phyloP scores from a whole-genome alignment of 192 early-diverging fungal genomes.

The Dimargaris verticillata region DNA sequence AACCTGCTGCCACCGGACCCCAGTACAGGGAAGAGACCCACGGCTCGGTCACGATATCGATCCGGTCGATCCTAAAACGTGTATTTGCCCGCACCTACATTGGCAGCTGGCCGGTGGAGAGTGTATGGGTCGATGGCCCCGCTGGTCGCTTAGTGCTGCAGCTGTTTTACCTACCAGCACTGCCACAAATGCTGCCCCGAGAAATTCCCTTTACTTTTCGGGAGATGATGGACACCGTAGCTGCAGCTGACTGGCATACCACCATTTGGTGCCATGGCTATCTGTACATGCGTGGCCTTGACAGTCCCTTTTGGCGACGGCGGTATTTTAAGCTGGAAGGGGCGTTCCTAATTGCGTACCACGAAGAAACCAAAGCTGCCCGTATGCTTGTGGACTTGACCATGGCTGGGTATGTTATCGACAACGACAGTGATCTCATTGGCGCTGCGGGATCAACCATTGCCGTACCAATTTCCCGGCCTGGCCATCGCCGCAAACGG shows the following conservation, averaged over 20 bases:
- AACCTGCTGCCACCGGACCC: not conserved
- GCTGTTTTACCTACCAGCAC: slow-evolving; percentile 28
- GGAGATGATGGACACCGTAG: slow-evolving; percentile 31
- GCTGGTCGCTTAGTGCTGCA: slow-evolving; percentile 28
- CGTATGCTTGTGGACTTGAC: slow-evolving; percentile 30
- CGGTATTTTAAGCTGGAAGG: slow-evolving; percentile 31
- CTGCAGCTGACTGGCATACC: slow-evolving; percentile 31
- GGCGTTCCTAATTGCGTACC: slow-evolving; percentile 31
- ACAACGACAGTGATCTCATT: slow-evolving; percentile 7
- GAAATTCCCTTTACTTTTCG: slow-evolving; percentile 28
- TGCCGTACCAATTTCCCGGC: too few relatives aligned
- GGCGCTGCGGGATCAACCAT: not conserved
- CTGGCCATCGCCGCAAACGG: not conserved
- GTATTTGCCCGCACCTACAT: slow-evolving; percentile 29
- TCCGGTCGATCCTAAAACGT: slow-evolving; percentile 27
- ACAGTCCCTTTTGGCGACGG: slow-evolving; percentile 34
- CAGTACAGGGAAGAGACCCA: slow-evolving; percentile 30
- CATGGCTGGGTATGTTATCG: slow-evolving; percentile 25
- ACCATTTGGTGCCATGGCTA: slow-evolving; percentile 29
- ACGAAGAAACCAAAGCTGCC: slow-evolving; percentile 28
- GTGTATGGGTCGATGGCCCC: slow-evolving; percentile 28
- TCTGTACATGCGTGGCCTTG: slow-evolving; percentile 33
- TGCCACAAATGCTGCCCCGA: slow-evolving; percentile 26
- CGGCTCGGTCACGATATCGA: slow-evolving; percentile 27
- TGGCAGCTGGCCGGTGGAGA: slow-evolving; percentile 31